Base-by-base conservation (phyloP, 768 basidiomycete genomes). In the Suillus luteus region DNA sequence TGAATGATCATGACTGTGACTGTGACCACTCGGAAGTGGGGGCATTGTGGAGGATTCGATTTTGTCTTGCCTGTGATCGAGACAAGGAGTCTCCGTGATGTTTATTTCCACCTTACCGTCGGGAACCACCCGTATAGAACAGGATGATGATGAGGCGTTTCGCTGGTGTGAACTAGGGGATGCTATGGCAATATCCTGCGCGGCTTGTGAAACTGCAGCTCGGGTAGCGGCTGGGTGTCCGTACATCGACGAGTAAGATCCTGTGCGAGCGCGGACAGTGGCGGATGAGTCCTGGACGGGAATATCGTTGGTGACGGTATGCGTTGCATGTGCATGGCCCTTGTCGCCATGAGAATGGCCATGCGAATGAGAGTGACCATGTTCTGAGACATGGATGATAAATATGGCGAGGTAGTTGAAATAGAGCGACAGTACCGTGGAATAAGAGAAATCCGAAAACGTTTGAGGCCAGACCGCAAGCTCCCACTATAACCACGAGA, bases 361-460 rank as follows among this genome's bases (percentile, higher is more conserved):
- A 72, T 93, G 92, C 4, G 83, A 81, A 72, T 88, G 88, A 14
- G 84, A 82, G 69, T 93, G 90, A 69, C 89, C 88, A 88, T 66
- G 27, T 24, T 63, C 46, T 52, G 67, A 65, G 43, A 59, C 1
- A 55, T 63, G 59, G 65, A 41, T 58, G 61, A 35, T 68, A 55
- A 49, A 48, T 66, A 40, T 62, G 55, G 44, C 43, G 57, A 37
- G 64, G 61, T 44, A 59, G 59, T 49, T 41, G 49, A 22, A 62
- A 27, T 59, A 38, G 41, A 68, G 62, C 1, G 14, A 19, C 52
- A 86, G 66, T 68, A 93, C 96, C 97, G 70, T 96, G 95, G 83
- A 99, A 99, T 55, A 99, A 79, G 81, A 96, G 91, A 37, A 99
- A 76, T 9, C 97, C 97, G 52, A 98, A 83, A 37, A 99, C 82